Percentiles rank a stretch among this genome's conserved stretches.
Conservation (phyloP, 257 asterid genomes). For the Apocynum venetum region DNA sequence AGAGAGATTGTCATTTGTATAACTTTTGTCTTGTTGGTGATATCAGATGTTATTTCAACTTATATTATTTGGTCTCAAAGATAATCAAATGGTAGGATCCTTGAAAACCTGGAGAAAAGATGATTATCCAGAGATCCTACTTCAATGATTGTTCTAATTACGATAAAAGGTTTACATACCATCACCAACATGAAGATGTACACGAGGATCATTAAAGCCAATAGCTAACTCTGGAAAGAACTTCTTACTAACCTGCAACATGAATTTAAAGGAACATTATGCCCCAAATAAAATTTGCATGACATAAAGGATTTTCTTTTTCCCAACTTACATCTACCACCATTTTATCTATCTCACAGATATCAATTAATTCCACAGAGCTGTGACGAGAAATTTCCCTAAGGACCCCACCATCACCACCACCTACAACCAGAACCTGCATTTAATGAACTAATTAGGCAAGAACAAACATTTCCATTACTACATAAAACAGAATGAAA, state of each 20-base stretch:
- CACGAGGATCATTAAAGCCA: conserved; percentile 97
- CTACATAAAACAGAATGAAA: not conserved
- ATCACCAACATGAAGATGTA: conserved; percentile 89
- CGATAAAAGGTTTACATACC: conserved; percentile 41
- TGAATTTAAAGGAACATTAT: conserved; percentile 3
- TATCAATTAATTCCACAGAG: conserved; percentile 85
- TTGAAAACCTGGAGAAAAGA: not conserved
- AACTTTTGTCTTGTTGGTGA: not conserved
- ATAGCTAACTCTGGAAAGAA: conserved; percentile 87
- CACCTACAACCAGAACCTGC: conserved; percentile 98
- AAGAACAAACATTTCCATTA: not conserved
- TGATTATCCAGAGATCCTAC: not conserved
- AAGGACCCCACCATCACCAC: conserved; percentile 99
- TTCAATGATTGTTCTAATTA: not conserved
- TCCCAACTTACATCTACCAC: conserved; percentile 81
- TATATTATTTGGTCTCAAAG: not conserved
- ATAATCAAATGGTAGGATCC: not conserved
- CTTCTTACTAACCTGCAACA: conserved; percentile 78
- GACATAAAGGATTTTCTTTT: conserved; percentile 3
- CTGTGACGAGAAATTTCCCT: conserved; percentile 88
- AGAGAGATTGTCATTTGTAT: not conserved
- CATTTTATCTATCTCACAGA: conserved; percentile 95
- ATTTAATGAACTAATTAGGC: conserved; percentile 12
- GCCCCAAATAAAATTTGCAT: conserved; percentile 5
- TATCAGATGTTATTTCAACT: not conserved